Evolutionary conservation across 140 eudicot genomes (phyloP).

Genomic region (Flaveria floridana): DNA sequence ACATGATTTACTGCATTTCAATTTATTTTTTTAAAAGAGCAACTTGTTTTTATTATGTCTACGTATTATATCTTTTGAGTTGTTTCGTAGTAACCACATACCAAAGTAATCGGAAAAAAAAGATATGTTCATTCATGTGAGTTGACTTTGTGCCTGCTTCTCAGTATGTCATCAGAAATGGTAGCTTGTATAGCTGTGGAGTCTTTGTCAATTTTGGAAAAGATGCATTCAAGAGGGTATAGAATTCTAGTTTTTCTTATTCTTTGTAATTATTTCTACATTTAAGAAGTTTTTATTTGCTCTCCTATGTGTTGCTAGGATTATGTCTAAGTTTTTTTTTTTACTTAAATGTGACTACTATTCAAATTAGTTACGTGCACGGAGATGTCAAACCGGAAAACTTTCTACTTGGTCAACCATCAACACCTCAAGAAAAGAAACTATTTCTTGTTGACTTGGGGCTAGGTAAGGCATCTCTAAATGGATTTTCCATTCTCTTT

Average conservation of each 20-base stretch:
- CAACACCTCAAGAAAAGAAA: slow-evolving; percentile 73
- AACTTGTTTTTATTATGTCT: background rate
- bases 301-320: background rate
- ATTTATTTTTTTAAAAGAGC: background rate
- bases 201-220: slow-evolving; percentile 69
- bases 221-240: slow-evolving; percentile 82
- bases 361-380: slow-evolving; percentile 59
- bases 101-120: background rate
- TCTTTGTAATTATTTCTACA: background rate
- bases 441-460: slow-evolving; percentile 77
- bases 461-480: slow-evolving; percentile 46
- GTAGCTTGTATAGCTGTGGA: slow-evolving; percentile 83
- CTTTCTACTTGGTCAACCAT: slow-evolving; percentile 71
- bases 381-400: slow-evolving; percentile 87
- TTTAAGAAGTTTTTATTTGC: background rate
- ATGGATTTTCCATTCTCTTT: background rate
- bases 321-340: background rate
- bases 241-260: background rate
- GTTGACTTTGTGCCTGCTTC: slow-evolving; percentile 15
- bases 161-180: slow-evolving; percentile 79
- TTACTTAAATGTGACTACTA: background rate
- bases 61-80: background rate
- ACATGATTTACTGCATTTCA: slow-evolving; percentile 12
- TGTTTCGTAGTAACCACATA: background rate
- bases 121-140: slow-evolving; percentile 13